Base-by-base conservation (phyloP, 768 basidiomycete species). In the Tubosaeta brunneosetosa region DNA sequence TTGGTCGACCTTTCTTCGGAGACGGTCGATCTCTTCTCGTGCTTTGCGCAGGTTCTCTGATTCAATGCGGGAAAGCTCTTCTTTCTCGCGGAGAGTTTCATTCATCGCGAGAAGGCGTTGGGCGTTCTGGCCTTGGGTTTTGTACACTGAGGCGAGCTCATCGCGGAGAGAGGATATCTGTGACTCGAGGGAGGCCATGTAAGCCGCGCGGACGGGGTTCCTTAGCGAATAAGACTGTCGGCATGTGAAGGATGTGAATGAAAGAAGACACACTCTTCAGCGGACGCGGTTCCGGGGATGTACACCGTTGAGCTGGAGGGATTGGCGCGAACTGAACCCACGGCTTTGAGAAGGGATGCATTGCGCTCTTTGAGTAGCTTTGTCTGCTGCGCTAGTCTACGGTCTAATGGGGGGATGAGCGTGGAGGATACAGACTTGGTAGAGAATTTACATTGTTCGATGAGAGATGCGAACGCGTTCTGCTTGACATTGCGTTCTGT, bases 91-190 rank as follows among this genome's bases (percentile, higher is more conserved):
- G 8, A 98, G 77, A 1, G 91, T 92, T 70, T 99, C 97, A 55
- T 91, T 94, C 86, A 99, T 92, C 4, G 88, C 81, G 13, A 99
- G 77, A 8, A 95, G 80, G 36, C 93, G 82, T 67, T 97, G 94
- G 1, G 94, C 90, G 68, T 97, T 95, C 71, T 95, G 92, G 4
- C 91, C 90, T 57, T 98, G 94, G 0, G 92, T 91, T 70, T 95
- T 94, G 77, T 98, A 99, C 1, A 95, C 84, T 9, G 88, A 91
- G 3, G 94, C 91, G 46, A 97, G 79, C 68, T 98, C 95, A 60
- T 91, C 88, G 32, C 94, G 85, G 45, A 97, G 76, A 11, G 89
- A 85, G 2, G 92, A 91, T 68, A 98, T 89, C 66, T 97, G 94
- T 4, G 88, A 86, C 69, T 98, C 94, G 44, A 98, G 83, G 17